These are phyloP conservation scores for Huiozyma naganishii DNA, from an alignment of 805 yeast species.

Conservation along the genomic window DNA sequence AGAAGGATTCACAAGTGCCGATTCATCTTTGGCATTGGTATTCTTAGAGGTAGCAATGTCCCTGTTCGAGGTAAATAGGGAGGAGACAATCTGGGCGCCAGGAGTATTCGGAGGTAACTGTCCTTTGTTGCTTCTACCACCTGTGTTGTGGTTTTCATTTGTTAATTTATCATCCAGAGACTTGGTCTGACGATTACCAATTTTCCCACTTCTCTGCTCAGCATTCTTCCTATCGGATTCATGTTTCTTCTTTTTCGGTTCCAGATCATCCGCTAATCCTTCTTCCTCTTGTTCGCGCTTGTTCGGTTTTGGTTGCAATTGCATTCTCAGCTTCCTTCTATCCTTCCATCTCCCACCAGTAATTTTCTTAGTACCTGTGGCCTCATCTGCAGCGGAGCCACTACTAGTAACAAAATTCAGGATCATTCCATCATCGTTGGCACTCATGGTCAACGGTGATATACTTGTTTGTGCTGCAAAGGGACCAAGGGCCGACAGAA, in stretches of 20 bases:
- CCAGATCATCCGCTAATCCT: not conserved
- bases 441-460: not conserved
- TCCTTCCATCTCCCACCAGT: constrained; percentile 80
- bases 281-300: constrained; percentile 2
- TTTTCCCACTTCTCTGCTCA: not conserved
- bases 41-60: constrained; percentile 31
- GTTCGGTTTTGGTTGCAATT: constrained; percentile 35
- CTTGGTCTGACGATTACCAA: constrained; percentile 3
- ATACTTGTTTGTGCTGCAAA: not conserved
- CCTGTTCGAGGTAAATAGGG: constrained; percentile 67
- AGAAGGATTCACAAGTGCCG: constrained; percentile 41
- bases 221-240: not conserved
- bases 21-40: constrained; percentile 30
- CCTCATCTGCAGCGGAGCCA: constrained; percentile 16
- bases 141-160: not conserved
- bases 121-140: not conserved
- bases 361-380: constrained; percentile 29
- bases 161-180: constrained; percentile 2
- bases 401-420: constrained; percentile 55
- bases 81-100: constrained; percentile 57
- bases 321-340: constrained; percentile 48
- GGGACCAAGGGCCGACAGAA: not conserved
- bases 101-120: constrained; percentile 4
- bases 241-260: not conserved
- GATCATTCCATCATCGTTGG: constrained; percentile 37